phyloP scores from a whole-genome alignment of 2,329 filamentous ascomycete species.

The Xylariaceae sp. region DNA sequence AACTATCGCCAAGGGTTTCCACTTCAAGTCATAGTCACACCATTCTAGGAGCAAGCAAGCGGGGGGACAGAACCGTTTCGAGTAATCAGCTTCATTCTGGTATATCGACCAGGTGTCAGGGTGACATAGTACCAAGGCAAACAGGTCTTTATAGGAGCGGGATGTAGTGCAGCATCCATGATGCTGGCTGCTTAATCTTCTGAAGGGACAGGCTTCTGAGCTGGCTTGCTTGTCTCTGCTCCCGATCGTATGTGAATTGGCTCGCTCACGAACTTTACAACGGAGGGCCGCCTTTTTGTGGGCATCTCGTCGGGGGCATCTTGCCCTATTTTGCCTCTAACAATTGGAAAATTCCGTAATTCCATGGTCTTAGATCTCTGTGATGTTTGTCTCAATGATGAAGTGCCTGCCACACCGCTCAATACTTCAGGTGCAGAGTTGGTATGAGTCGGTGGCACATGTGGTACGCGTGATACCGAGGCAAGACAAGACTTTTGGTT shows the following conservation, averaged over 20 bases:
- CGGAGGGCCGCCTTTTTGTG: not conserved
- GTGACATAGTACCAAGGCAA: slow-evolving; percentile 21
- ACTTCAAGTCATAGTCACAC: slow-evolving; percentile 3
- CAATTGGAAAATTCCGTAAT: not conserved
- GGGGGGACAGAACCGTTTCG: slow-evolving; percentile 28
- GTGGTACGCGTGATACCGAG: not conserved
- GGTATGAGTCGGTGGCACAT: not conserved
- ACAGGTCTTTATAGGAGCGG: not conserved
- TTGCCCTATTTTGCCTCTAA: not conserved
- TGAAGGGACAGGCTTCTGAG: not conserved
- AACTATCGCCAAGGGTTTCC: not conserved
- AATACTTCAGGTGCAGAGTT: not conserved
- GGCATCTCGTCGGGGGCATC: not conserved
- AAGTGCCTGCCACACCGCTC: not conserved
- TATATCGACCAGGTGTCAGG: slow-evolving; percentile 27
- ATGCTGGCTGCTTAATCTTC: not conserved
- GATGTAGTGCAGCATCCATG: not conserved
- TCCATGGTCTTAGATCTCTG: slow-evolving; percentile 16
- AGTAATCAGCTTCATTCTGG: slow-evolving; percentile 28
- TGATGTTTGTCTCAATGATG: slow-evolving; percentile 7
- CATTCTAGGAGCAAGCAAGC: slow-evolving; percentile 19
- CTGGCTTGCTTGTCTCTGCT: not conserved
- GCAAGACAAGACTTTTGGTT: not conserved
- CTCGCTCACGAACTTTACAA: not conserved
- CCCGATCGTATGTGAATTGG: not conserved